Evolutionary conservation across 1,139 yeast species (phyloP).

Genomic region (Kodamaea plutei): DNA sequence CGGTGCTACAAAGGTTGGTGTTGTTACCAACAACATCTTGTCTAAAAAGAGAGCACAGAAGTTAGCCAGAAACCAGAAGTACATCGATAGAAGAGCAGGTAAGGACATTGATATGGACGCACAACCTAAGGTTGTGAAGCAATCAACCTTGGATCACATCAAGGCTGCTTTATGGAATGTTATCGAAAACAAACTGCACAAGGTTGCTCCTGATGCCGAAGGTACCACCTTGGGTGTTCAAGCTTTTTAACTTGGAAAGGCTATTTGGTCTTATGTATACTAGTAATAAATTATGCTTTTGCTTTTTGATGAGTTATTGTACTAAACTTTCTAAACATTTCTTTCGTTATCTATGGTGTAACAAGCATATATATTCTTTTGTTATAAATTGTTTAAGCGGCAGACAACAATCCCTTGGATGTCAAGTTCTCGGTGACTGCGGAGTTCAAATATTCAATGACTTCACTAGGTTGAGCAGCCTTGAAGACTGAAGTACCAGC

Average conservation of each 20-base stretch:
- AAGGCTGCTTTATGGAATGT: slow-evolving; percentile 69
- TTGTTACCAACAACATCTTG: slow-evolving; percentile 55
- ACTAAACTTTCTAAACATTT: neutral
- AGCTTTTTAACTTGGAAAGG: slow-evolving; percentile 30
- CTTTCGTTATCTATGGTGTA: neutral
- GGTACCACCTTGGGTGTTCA: slow-evolving; percentile 88
- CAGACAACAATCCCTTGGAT: slow-evolving; percentile 22
- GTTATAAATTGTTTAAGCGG: no score
- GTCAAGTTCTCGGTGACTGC: slow-evolving; percentile 46
- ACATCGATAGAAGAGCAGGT: slow-evolving; percentile 55
- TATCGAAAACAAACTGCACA: slow-evolving; percentile 50
- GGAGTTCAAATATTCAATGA: slow-evolving; percentile 62
- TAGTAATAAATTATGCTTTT: no score
- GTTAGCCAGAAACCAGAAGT: slow-evolving; percentile 73
- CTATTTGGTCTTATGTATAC: no score
- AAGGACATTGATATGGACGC: slow-evolving; percentile 50
- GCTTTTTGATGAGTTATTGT: no score
- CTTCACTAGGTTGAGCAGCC: slow-evolving; percentile 71
- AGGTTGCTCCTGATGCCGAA: slow-evolving; percentile 47
- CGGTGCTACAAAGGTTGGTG: slow-evolving; percentile 30
- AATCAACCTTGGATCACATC: slow-evolving; percentile 43
- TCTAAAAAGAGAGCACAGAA: slow-evolving; percentile 82
- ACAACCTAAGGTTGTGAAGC: slow-evolving; percentile 20
- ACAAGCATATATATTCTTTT: no score
- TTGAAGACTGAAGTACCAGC: slow-evolving; percentile 95